Conservation (phyloP, 2,329 filamentous ascomycete species). For the Amylocarpus encephaloides region DNA sequence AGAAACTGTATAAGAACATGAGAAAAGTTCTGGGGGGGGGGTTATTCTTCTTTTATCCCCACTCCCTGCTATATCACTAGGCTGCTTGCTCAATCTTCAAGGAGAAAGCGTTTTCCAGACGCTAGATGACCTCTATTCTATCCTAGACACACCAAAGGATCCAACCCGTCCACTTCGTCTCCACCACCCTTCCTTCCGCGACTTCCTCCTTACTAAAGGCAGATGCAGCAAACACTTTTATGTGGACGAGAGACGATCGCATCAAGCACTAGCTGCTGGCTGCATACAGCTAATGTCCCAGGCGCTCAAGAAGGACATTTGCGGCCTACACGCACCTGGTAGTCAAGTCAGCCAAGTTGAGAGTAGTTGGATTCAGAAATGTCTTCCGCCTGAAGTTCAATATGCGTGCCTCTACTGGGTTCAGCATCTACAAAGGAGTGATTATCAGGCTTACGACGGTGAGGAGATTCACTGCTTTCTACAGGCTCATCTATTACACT, state of each 20-base stretch:
- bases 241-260: conserved; percentile 9
- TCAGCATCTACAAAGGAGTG: background rate
- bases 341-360: background rate
- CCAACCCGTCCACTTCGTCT: conserved; percentile 10
- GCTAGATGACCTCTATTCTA: conserved; percentile 23
- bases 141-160: conserved; percentile 24
- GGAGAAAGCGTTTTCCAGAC: background rate
- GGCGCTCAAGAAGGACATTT: conserved; percentile 13
- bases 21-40: conserved; percentile 4
- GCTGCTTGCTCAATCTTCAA: conserved; percentile 2
- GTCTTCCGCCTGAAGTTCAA: too few species aligned
- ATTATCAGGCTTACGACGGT: too few species aligned
- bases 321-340: conserved; percentile 1
- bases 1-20: background rate
- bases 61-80: background rate
- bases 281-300: conserved; percentile 27
- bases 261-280: conserved; percentile 2
- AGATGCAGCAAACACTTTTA: conserved; percentile 7
- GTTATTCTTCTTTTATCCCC: background rate
- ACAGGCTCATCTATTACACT: too few species aligned
- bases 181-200: conserved; percentile 13
- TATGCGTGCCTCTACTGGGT: background rate
- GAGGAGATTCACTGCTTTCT: too few species aligned
- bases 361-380: conserved; percentile 5
- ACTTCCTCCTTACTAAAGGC: conserved; percentile 11